A percentile compares a stretch with the other conserved stretches of the same genome.
Conservation (phyloP, 495 filamentous ascomycete genomes). For the Stereocaulon alpinum region DNA sequence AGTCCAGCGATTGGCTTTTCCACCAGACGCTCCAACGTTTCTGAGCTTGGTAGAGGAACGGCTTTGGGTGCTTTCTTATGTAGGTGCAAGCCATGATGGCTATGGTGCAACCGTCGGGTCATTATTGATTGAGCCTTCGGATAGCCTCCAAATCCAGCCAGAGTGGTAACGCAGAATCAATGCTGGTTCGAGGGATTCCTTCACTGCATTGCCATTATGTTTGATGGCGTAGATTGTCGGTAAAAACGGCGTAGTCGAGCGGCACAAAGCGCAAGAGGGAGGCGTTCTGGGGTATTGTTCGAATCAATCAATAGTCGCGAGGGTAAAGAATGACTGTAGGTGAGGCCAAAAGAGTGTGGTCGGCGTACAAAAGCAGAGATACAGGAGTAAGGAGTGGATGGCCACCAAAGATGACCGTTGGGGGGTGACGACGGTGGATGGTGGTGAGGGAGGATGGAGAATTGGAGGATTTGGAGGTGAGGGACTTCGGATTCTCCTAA, state of each 20-base stretch:
- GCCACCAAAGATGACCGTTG: conserved; percentile 1
- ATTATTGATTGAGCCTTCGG: conserved; percentile 5
- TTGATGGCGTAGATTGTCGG: neutral
- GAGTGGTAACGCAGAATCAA: neutral
- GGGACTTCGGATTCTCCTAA: neutral
- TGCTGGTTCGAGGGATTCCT: neutral
- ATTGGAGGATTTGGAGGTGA: neutral
- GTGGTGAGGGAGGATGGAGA: neutral
- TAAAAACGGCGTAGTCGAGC: neutral
- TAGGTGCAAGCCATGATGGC: conserved; percentile 13
- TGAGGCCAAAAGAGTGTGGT: conserved; percentile 1
- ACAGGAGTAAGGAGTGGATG: conserved; percentile 6
- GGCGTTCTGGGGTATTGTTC: conserved; percentile 1
- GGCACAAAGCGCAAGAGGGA: neutral
- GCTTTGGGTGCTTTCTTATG: conserved; percentile 3
- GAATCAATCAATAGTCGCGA: neutral
- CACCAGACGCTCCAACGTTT: conserved; percentile 4
- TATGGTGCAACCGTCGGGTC: conserved; percentile 12
- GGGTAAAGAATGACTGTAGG: conserved; percentile 1
- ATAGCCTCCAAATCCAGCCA: neutral
- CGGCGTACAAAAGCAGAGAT: neutral
- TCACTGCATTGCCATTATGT: conserved; percentile 3
- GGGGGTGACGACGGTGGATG: neutral
- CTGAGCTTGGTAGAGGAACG: conserved; percentile 3
- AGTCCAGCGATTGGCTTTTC: conserved; percentile 6